Percentiles rank a stretch among this genome's conserved stretches.
Evolutionary conservation across 2,329 filamentous ascomycete species (phyloP).

Genomic region (Cladorrhinum sp.): DNA sequence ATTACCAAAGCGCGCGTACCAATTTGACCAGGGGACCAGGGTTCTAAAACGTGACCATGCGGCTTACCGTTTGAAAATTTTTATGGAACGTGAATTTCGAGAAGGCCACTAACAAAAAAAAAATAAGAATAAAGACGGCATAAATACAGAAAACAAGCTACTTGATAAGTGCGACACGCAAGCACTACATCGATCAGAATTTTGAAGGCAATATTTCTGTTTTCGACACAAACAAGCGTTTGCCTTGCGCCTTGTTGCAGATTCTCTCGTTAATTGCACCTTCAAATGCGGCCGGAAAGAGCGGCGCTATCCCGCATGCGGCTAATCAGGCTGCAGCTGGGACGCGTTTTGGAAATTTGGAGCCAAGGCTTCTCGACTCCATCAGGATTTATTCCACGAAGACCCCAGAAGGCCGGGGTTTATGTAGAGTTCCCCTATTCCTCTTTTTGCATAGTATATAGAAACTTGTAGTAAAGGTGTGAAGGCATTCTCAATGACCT

Average conservation of each 20-base stretch:
- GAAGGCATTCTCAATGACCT: background rate
- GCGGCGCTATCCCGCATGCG: background rate
- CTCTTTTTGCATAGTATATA: background rate
- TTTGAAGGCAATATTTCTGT: background rate
- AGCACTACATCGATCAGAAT: too few species aligned
- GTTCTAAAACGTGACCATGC: background rate
- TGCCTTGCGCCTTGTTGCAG: background rate
- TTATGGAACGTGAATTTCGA: background rate
- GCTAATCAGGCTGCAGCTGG: background rate
- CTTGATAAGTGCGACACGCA: too few species aligned
- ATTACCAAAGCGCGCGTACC: constrained; percentile 8
- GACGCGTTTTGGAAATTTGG: background rate
- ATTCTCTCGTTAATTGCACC: background rate
- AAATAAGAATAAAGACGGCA: too few species aligned
- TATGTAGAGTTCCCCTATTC: background rate
- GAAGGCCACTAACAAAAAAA: background rate
- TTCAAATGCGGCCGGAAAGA: background rate
- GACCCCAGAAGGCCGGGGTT: background rate
- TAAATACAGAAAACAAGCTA: too few species aligned
- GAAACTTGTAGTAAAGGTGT: background rate
- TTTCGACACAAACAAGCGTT: background rate
- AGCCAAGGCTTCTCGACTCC: background rate
- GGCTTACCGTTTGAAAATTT: background rate
- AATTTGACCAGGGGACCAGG: constrained; percentile 1
- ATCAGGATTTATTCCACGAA: background rate